Evolutionary conservation across 2,329 filamentous ascomycete genomes (phyloP), one percentile per base, ranked within the genome.

Genomic region (Coleophoma cylindrospora): DNA sequence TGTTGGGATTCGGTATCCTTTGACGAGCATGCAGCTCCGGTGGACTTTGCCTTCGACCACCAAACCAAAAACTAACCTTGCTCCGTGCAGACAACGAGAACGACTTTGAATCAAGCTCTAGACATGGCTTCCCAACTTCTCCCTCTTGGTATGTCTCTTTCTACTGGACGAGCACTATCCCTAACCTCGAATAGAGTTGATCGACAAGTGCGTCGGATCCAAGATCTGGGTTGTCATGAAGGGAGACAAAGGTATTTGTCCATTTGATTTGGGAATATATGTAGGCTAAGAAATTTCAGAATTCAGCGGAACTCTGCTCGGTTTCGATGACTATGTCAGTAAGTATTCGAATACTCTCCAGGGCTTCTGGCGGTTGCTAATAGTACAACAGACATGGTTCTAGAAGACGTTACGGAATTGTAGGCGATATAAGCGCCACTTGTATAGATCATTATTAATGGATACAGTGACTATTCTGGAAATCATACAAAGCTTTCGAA

Each of bases 251-350:
- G 94, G 94, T 95, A 72, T 34, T 68, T 54, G 43, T 43, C 48
- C n/a, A 40, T 45, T n/a, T 13, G 7, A 8, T 15, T 15, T 34
- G 5, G 34, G 17, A 12, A 11, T 34, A n/a, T 10, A 14, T 32
- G 15, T 15, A 34, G 19, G 56, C 44, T 41, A 41, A 41, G 10
- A 4, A 43, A 14, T 32, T 33, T 41, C 66, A 97, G 94, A 99
- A 71, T 99, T 99, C 74, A 89, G 88, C 60, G 94, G 94, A 49
- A 96, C 90, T 8, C 79, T 99, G 22, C 81, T 96, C 49, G 94
- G 94, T 3, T 99, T 99, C 64, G 94, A 99, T 68, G 94, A 99
- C 80, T 99, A 97, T 75, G 94, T 99, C 80, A 99, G 91, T 96
- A 79, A 76, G 92, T 96, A 64, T 37, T 27, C 27, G 27, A 27